These are phyloP conservation scores for Pleoardoris graminearum DNA, from an alignment of 2,329 filamentous ascomycete species.

Conservation along the genomic window DNA sequence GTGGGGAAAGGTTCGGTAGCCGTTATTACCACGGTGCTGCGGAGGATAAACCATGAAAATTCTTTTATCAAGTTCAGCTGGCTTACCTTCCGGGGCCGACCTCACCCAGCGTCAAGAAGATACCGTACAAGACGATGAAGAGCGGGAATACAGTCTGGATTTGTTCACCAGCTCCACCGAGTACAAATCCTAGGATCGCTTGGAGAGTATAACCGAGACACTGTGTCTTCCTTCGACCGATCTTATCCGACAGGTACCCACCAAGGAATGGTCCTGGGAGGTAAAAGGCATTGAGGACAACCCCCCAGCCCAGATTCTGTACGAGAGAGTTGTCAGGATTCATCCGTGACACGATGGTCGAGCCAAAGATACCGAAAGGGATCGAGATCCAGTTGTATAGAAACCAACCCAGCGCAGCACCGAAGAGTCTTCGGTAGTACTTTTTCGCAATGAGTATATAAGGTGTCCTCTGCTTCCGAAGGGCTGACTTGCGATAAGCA, in stretches of 20 bases:
- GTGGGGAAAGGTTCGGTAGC: slow-evolving; percentile 32
- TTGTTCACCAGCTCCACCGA: slow-evolving; percentile 27
- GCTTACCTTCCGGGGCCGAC: slow-evolving; percentile 28
- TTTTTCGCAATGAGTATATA: slow-evolving; percentile 54
- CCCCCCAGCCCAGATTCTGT: slow-evolving; percentile 29
- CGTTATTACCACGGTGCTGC: slow-evolving; percentile 23
- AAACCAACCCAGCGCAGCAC: slow-evolving; percentile 57
- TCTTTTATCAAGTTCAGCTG: background rate
- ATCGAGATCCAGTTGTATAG: slow-evolving; percentile 60
- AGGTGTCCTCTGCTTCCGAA: slow-evolving; percentile 47
- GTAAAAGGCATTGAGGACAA: slow-evolving; percentile 31
- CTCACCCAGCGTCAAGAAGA: slow-evolving; percentile 33
- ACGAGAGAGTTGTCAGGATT: slow-evolving; percentile 25
- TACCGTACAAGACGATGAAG: slow-evolving; percentile 33
- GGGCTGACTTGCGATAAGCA: slow-evolving; percentile 53
- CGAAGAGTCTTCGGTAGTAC: slow-evolving; percentile 56
- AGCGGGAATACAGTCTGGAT: slow-evolving; percentile 38
- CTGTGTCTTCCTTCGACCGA: slow-evolving; percentile 30
- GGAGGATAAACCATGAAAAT: background rate
- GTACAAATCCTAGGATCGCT: slow-evolving; percentile 29
- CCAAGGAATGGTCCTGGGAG: slow-evolving; percentile 33
- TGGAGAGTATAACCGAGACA: slow-evolving; percentile 28
- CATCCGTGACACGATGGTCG: slow-evolving; percentile 50
- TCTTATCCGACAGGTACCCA: slow-evolving; percentile 31
- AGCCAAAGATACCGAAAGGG: slow-evolving; percentile 60